A percentile compares a stretch with the other conserved stretches of the same genome.
Evolutionary conservation across 78 protist genomes (phyloP).

Genomic region (Andalucia godoyi): DNA sequence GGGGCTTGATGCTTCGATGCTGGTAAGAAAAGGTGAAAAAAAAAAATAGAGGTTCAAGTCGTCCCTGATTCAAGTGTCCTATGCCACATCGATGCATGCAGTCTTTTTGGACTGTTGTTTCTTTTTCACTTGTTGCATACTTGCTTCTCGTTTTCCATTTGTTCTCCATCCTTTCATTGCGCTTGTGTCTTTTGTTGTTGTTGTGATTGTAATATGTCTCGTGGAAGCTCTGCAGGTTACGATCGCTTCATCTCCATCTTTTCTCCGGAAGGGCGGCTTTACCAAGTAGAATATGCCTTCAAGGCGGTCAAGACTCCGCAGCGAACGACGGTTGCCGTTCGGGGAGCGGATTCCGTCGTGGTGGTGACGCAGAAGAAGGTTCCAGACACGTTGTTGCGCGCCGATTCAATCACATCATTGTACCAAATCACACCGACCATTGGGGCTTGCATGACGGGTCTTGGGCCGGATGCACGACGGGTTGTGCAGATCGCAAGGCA

Average conservation of each 20-base stretch:
- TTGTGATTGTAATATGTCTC: slow-evolving; percentile 61
- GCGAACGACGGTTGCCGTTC: slow-evolving; percentile 76
- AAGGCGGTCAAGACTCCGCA: slow-evolving; percentile 82
- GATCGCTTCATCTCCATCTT: slow-evolving; percentile 91
- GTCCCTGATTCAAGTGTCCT: too few species aligned
- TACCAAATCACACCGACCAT: slow-evolving; percentile 63
- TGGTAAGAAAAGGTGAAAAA: too few species aligned
- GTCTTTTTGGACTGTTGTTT: too few species aligned
- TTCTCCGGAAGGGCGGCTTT: slow-evolving; percentile 94
- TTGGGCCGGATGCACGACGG: slow-evolving; percentile 67
- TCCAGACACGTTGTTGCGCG: slow-evolving; percentile 83
- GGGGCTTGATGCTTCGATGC: too few species aligned
- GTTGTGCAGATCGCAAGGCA: slow-evolving; percentile 69
- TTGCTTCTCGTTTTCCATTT: too few species aligned
- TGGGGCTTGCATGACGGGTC: slow-evolving; percentile 83
- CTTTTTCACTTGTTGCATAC: too few species aligned
- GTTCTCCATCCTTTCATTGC: too few species aligned
- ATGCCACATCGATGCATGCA: too few species aligned
- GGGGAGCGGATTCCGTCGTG: slow-evolving; percentile 72
- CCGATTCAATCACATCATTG: slow-evolving; percentile 67
- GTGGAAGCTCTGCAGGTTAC: slow-evolving; percentile 75
- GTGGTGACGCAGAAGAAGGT: slow-evolving; percentile 88
- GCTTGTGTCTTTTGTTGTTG: too few species aligned
- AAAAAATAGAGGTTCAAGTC: too few species aligned
- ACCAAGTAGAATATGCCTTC: slow-evolving; percentile 94